Base-by-base conservation (phyloP, 83 land plant genomes). In the Picea abies region DNA sequence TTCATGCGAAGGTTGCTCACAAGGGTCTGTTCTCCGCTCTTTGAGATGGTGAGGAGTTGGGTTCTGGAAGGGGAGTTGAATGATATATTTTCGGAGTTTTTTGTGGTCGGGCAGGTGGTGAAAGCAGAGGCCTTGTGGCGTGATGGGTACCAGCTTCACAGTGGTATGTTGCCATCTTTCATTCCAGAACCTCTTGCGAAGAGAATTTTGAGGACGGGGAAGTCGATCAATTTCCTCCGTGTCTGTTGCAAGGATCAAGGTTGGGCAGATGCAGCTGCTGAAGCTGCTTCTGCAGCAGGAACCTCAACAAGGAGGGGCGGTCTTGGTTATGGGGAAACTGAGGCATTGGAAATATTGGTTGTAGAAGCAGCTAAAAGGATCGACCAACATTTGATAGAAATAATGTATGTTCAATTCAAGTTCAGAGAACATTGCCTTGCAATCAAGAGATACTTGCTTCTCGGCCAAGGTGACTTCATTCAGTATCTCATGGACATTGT, bases 391-490 rank as follows among this genome's bases (percentile, higher is more conserved):
- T 83, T 98, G 79, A 84, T 98, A 81, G 91, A 94, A 83, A 96
- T 96, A 4, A 94, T 98, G 44, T 90, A 94, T 73, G 85, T 86
- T 14, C 83, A 87, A 78, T 97, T 94, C 79, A 88, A 87, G 81
- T 96, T 98, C 63, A 91, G 92, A 81, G 99, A 96, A 20, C 99
- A 98, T 81, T 98, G 99, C 78, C 91, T 98, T 41, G 99, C 99
- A 66, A 98, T 98, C 60, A 98, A 98, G 86, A 84, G 98, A 80
- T 98, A 98, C 77, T 82, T 98, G 79, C 93, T 98, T 20, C 90
- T 98, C 15, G 99, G 99, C 29, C 99, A 96, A 82, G 99, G 99
- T 20, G 99, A 98, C 84, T 98, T 98, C 86, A 98, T 98, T 69
- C 99, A 98, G 87, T 98, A 94, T 82, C 83, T 98, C 44, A 98